Conservation (phyloP, 169 alveolate species). For the Plasmodium malariae region DNA sequence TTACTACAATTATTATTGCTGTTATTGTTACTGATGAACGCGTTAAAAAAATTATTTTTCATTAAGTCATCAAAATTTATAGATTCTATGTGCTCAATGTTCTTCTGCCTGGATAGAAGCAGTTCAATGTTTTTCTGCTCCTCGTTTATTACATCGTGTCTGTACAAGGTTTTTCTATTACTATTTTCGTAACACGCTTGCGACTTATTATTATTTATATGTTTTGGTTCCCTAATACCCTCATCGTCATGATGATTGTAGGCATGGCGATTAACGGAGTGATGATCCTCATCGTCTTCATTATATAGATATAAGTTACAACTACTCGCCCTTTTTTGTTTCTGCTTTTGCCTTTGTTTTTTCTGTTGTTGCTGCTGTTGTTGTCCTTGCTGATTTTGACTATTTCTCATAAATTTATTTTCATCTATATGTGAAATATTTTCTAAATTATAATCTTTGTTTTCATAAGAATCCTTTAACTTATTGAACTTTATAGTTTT, state of each 20-base stretch:
- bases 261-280: too few species aligned
- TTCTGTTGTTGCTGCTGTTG: background rate
- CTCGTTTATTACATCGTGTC: conserved; percentile 51
- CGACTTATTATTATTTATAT: background rate
- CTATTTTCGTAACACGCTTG: conserved; percentile 1
- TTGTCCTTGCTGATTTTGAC: too few species aligned
- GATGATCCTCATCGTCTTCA: too few species aligned
- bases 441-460: background rate
- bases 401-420: background rate
- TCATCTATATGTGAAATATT: background rate
- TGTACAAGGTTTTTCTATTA: conserved; percentile 29
- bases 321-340: background rate
- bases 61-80: conserved; percentile 29
- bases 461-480: background rate
- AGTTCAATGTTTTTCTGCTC: conserved; percentile 47
- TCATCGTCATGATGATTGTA: background rate
- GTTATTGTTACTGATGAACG: background rate
- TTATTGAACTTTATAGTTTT: background rate
- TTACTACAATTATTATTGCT: background rate
- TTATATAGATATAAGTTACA: too few species aligned
- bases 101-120: conserved; percentile 21
- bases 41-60: conserved; percentile 30
- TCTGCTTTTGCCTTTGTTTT: background rate
- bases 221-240: background rate
- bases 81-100: conserved; percentile 17